Evolutionary conservation across 441 rosid species (phyloP).

Genomic region (Pelargonium australe): DNA sequence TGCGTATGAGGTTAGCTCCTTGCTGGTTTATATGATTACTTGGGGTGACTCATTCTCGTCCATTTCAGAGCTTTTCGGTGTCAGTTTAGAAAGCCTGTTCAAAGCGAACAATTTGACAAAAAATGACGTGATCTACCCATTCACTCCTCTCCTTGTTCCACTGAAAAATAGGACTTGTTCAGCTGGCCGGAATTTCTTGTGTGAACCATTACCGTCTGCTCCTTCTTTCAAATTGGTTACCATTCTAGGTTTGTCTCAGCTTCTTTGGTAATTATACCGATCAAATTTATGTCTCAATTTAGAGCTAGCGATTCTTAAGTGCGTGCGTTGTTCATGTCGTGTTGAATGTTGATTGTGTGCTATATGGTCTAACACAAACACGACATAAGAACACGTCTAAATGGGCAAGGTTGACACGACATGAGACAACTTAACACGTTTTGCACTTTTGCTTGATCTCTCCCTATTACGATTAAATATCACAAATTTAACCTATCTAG

Average conservation of each 20-base stretch:
- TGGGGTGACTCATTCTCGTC: background rate
- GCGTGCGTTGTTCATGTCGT: too few relatives aligned
- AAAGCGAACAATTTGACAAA: background rate
- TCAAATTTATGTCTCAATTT: too few relatives aligned
- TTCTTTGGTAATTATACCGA: background rate
- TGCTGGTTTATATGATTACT: background rate
- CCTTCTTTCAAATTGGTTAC: background rate
- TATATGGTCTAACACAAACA: background rate
- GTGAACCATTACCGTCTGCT: background rate
- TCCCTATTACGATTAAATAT: too few relatives aligned
- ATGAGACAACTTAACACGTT: too few relatives aligned
- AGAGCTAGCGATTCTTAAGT: too few relatives aligned
- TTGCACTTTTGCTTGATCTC: too few relatives aligned
- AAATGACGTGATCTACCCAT: background rate
- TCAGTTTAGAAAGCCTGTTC: background rate
- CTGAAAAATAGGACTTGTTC: background rate
- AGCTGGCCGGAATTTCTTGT: background rate
- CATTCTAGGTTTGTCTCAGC: background rate
- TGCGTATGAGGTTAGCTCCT: background rate
- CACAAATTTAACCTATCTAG: too few relatives aligned
- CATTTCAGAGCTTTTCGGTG: background rate
- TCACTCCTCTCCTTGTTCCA: background rate
- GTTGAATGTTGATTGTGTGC: too few relatives aligned
- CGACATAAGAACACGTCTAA: too few relatives aligned
- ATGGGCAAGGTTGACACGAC: too few relatives aligned